phyloP scores from a whole-genome alignment of 305 asterid species.

The Fraxinus dipetala region DNA sequence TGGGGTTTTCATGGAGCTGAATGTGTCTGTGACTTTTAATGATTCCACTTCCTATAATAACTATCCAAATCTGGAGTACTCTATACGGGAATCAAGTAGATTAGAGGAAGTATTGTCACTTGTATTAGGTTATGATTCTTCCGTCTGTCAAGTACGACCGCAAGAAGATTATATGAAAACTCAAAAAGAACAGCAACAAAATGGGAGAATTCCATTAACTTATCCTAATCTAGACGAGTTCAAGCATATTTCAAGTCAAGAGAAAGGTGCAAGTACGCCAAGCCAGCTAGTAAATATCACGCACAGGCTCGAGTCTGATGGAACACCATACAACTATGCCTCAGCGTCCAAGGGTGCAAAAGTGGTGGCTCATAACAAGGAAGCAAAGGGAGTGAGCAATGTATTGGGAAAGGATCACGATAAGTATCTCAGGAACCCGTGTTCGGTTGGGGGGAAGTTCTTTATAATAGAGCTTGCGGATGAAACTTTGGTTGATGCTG shows the following conservation, averaged over 20 bases:
- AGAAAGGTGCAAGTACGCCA: slow-evolving; percentile 39
- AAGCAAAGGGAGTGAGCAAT: slow-evolving; percentile 83
- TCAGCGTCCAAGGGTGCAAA: slow-evolving; percentile 91
- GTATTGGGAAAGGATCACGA: slow-evolving; percentile 81
- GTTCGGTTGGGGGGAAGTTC: slow-evolving; percentile 70
- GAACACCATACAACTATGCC: slow-evolving; percentile 86
- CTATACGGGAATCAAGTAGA: slow-evolving; percentile 39
- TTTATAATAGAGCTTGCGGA: slow-evolving; percentile 79
- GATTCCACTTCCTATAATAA: slow-evolving; percentile 26
- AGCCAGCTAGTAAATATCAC: slow-evolving; percentile 59
- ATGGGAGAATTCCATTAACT: slow-evolving; percentile 47
- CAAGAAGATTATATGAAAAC: slow-evolving; percentile 23
- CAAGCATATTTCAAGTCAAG: slow-evolving; percentile 57
- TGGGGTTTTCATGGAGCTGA: slow-evolving; percentile 30
- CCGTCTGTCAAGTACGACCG: slow-evolving; percentile 43
- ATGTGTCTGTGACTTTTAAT: slow-evolving; percentile 33
- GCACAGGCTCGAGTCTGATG: slow-evolving; percentile 88
- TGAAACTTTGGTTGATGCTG: slow-evolving; percentile 82
- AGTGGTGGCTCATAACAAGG: slow-evolving; percentile 83
- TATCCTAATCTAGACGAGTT: slow-evolving; percentile 82
- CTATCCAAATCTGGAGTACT: slow-evolving; percentile 28
- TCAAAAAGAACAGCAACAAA: slow-evolving; percentile 32
- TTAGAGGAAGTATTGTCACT: slow-evolving; percentile 49
- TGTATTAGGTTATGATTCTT: slow-evolving; percentile 46
- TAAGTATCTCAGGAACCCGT: slow-evolving; percentile 83